Percentiles rank a stretch among this genome's conserved stretches.
phyloP scores from a whole-genome alignment of 176 grass and related monocot species.

The Guadua angustifolia region DNA sequence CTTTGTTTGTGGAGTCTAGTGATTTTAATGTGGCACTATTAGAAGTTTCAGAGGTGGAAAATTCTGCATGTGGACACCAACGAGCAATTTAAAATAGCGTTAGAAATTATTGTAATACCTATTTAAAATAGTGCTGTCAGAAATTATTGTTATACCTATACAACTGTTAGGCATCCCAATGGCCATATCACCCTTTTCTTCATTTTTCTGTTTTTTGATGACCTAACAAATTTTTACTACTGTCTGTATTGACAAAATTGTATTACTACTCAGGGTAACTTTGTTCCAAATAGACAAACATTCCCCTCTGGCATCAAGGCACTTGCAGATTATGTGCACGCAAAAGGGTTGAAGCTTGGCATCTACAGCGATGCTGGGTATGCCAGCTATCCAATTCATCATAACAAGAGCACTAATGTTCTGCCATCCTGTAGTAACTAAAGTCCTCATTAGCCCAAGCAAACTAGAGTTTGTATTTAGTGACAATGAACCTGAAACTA shows the following conservation, averaged over 20 bases:
- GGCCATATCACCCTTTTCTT: neutral
- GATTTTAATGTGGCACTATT: conserved; percentile 9
- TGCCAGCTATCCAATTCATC: conserved; percentile 41
- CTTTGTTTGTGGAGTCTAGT: neutral
- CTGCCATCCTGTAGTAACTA: neutral
- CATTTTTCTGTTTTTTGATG: neutral
- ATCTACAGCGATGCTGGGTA: conserved; percentile 96
- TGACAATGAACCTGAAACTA: conserved; percentile 10
- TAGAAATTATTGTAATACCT: neutral
- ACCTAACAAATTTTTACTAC: neutral
- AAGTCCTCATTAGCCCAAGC: conserved; percentile 2
- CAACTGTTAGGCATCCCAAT: neutral
- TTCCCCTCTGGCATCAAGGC: conserved; percentile 89
- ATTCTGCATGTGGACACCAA: neutral
- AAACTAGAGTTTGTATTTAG: conserved; percentile 11
- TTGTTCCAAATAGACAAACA: conserved; percentile 59
- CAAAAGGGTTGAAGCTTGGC: conserved; percentile 81
- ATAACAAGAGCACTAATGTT: neutral
- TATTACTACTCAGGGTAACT: conserved; percentile 67
- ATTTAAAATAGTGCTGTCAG: neutral
- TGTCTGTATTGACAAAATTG: conserved; percentile 29
- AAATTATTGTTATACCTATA: neutral
- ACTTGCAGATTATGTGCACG: conserved; percentile 86
- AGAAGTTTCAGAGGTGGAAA: conserved; percentile 19
- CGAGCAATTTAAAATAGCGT: neutral